Percentiles rank a stretch among this genome's conserved stretches.
Evolutionary conservation across 306 rosid species (phyloP).

Genomic region (Prunus armeniaca): DNA sequence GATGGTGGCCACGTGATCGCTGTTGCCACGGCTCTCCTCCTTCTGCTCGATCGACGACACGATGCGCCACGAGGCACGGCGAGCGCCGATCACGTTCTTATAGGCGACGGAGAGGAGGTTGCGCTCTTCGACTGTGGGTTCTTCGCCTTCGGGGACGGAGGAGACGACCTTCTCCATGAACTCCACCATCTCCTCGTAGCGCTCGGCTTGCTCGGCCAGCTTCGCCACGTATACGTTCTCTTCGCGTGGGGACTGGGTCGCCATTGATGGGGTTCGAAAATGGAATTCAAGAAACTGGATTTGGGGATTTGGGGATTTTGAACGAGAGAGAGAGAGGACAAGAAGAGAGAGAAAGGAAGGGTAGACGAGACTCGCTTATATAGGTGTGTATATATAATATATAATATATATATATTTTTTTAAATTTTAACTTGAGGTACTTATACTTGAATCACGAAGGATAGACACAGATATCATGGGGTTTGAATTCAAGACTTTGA

Average conservation of each 20-base stretch:
- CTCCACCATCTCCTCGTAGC: conserved; percentile 44
- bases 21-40: conserved; percentile 39
- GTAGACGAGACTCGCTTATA: not conserved
- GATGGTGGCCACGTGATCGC: conserved; percentile 28
- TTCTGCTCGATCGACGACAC: conserved; percentile 46
- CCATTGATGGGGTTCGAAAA: conserved; percentile 21
- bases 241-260: conserved; percentile 23
- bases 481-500: no score
- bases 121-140: conserved; percentile 41
- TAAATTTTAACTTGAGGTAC: no score
- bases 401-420: no score
- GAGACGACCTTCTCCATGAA: conserved; percentile 22
- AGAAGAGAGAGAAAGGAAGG: not conserved
- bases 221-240: conserved; percentile 32
- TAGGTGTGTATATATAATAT: no score
- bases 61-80: conserved; percentile 43
- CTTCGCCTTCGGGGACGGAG: not conserved
- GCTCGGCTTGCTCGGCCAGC: conserved; percentile 39
- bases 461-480: no score
- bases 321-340: not conserved
- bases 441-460: no score
- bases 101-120: conserved; percentile 41
- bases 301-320: conserved; percentile 15
- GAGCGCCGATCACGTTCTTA: conserved; percentile 38
- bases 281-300: not conserved